A percentile compares a stretch with the other conserved stretches of the same genome.
These are phyloP conservation scores for Cornus controversa DNA, from an alignment of 148 eudicot species.

Conservation along the genomic window DNA sequence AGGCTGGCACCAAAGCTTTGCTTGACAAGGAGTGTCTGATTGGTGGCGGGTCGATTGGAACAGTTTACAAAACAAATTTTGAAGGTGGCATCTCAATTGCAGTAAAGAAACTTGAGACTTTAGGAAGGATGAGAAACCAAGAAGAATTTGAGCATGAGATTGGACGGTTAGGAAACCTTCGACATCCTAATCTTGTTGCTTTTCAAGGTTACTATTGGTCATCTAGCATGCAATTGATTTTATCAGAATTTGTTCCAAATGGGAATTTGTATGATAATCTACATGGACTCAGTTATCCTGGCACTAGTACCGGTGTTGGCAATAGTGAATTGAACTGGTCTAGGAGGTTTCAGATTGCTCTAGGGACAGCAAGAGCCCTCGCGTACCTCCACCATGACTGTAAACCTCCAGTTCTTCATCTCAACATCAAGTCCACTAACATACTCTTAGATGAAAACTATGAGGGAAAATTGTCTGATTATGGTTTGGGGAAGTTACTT, in stretches of 20 bases:
- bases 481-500: slow-evolving; percentile 69
- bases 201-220: slow-evolving; percentile 97
- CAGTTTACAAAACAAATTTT: slow-evolving; percentile 75
- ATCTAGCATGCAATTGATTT: slow-evolving; percentile 66
- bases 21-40: slow-evolving; percentile 79
- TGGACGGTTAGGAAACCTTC: slow-evolving; percentile 67
- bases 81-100: slow-evolving; percentile 84
- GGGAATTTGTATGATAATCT: slow-evolving; percentile 79
- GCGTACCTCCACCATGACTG: slow-evolving; percentile 95
- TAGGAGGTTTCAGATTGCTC: slow-evolving; percentile 72
- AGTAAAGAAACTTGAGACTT: slow-evolving; percentile 75
- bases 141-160: slow-evolving; percentile 95
- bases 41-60: slow-evolving; percentile 76
- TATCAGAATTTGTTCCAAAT: slow-evolving; percentile 67
- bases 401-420: slow-evolving; percentile 74
- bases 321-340: slow-evolving; percentile 67
- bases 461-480: slow-evolving; percentile 74
- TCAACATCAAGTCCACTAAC: slow-evolving; percentile 79
- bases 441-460: slow-evolving; percentile 74
- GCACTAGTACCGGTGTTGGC: slow-evolving; percentile 70
- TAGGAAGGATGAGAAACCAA: slow-evolving; percentile 79
- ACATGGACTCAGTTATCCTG: slow-evolving; percentile 64
- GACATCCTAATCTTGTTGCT: slow-evolving; percentile 72
- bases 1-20: slow-evolving; percentile 80
- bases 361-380: slow-evolving; percentile 82